Evolutionary conservation across 305 asterid genomes (phyloP).

Genomic region (Striga hermonthica): DNA sequence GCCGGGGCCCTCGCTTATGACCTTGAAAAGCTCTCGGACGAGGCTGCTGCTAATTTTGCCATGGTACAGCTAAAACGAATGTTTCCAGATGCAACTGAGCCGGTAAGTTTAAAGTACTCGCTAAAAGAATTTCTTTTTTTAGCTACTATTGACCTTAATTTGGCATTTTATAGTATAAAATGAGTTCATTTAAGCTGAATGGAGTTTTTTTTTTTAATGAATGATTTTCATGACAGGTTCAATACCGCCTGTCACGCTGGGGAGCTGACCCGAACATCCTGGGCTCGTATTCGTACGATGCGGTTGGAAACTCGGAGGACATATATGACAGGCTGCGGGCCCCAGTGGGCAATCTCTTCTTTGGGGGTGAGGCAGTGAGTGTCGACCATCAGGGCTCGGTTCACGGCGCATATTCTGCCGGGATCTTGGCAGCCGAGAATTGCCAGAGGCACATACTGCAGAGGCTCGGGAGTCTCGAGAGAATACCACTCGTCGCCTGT

Average conservation of each 20-base stretch:
- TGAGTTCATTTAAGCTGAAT: too few species aligned
- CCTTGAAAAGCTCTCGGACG: slow-evolving; percentile 85
- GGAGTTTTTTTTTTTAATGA: background rate
- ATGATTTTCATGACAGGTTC: slow-evolving; percentile 48
- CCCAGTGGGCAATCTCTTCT: slow-evolving; percentile 82
- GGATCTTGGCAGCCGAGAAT: slow-evolving; percentile 76
- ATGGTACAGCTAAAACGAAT: slow-evolving; percentile 81
- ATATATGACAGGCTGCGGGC: slow-evolving; percentile 86
- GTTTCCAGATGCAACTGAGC: slow-evolving; percentile 78
- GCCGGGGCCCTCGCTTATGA: slow-evolving; percentile 86
- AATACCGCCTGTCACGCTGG: slow-evolving; percentile 84
- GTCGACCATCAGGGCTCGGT: slow-evolving; percentile 94
- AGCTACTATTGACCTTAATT: too few species aligned
- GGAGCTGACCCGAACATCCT: slow-evolving; percentile 80
- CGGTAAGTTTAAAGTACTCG: slow-evolving; percentile 53
- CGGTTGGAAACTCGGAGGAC: slow-evolving; percentile 81
- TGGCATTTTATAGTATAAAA: too few species aligned
- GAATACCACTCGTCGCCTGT: slow-evolving; percentile 54
- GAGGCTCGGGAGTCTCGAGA: slow-evolving; percentile 57
- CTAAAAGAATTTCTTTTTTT: background rate
- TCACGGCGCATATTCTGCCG: slow-evolving; percentile 95
- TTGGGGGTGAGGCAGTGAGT: slow-evolving; percentile 94
- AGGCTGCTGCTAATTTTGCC: slow-evolving; percentile 66
- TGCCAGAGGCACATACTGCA: slow-evolving; percentile 63
- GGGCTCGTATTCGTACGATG: slow-evolving; percentile 88